phyloP scores from a whole-genome alignment of 2,329 filamentous ascomycete species.

The Colletotrichum godetiae region DNA sequence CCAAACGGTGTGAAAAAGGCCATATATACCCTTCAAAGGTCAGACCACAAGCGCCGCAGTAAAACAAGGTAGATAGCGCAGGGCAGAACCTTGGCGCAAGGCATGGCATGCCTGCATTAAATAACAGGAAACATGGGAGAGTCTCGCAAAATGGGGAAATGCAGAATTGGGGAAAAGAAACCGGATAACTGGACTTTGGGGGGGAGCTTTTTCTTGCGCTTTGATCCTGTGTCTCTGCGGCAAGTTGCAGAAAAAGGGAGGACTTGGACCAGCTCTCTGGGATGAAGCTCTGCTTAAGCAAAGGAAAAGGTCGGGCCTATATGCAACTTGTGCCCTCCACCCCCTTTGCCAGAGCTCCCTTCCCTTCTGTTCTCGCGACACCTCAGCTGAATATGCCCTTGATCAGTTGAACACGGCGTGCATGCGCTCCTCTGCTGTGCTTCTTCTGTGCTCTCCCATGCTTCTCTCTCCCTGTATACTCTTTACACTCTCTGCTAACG shows the following conservation, averaged over 20 bases:
- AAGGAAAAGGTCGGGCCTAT: neutral
- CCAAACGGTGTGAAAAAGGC: neutral
- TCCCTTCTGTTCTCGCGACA: neutral
- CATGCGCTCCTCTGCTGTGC: constrained; percentile 5
- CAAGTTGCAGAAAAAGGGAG: neutral
- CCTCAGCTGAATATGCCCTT: constrained; percentile 8
- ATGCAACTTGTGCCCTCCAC: constrained; percentile 17
- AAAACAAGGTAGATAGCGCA: neutral
- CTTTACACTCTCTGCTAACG: neutral
- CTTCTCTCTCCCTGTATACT: neutral
- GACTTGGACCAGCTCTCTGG: constrained; percentile 11
- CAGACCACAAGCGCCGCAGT: neutral
- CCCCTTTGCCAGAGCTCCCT: neutral
- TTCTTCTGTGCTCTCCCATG: neutral
- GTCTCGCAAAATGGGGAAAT: constrained; percentile 18
- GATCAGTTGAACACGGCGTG: constrained; percentile 27
- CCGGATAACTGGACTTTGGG: neutral
- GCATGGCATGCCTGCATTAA: constrained; percentile 26
- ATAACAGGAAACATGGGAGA: constrained; percentile 12
- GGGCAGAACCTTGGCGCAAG: constrained; percentile 26
- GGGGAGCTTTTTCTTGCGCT: neutral
- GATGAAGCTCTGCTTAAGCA: neutral
- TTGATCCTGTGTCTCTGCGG: constrained; percentile 2
- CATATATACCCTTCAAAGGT: neutral
- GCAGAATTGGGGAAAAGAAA: constrained; percentile 8